These are phyloP conservation scores for Ustilaginoidea virens DNA, from an alignment of 2,329 filamentous ascomycete genomes.

Conservation along the genomic window DNA sequence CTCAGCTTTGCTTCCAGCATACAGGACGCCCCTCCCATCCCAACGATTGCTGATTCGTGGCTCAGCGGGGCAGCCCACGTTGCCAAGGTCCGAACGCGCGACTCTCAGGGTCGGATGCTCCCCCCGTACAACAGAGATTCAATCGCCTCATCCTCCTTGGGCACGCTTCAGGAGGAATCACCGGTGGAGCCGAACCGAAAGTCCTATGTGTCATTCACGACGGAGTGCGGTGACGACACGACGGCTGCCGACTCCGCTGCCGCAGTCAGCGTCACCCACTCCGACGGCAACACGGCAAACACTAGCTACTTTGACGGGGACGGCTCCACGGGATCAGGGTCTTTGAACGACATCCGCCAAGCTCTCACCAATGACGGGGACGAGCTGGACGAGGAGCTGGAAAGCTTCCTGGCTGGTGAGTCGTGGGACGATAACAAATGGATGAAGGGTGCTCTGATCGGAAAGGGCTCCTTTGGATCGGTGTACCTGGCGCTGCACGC, in stretches of 20 bases:
- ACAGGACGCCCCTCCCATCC: conserved; percentile 85
- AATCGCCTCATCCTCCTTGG: conserved; percentile 73
- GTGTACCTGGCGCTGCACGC: conserved; percentile 92
- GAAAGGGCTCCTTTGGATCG: conserved; percentile 89
- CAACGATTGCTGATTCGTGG: conserved; percentile 91
- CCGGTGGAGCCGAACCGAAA: conserved; percentile 77
- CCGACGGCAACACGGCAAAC: conserved; percentile 52
- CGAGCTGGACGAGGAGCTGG: conserved; percentile 76
- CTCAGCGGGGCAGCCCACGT: conserved; percentile 35
- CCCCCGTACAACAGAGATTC: conserved; percentile 58
- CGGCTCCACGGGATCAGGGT: conserved; percentile 54
- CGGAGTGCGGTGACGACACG: conserved; percentile 59
- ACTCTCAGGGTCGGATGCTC: conserved; percentile 31
- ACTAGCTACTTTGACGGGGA: conserved; percentile 80
- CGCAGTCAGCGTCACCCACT: conserved; percentile 59
- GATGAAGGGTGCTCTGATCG: conserved; percentile 98
- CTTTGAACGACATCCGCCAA: conserved; percentile 70
- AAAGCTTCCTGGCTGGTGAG: conserved; percentile 80
- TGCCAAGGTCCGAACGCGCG: conserved; percentile 23
- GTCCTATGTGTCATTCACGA: conserved; percentile 78
- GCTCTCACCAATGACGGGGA: conserved; percentile 83
- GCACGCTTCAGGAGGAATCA: conserved; percentile 83
- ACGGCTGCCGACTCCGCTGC: conserved; percentile 18
- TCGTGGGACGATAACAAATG: conserved; percentile 96
- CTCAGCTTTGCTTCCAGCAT: conserved; percentile 85